Evolutionary conservation across 306 rosid species (phyloP), one percentile per base, ranked within the genome.

Genomic region (Vicia sativa): DNA sequence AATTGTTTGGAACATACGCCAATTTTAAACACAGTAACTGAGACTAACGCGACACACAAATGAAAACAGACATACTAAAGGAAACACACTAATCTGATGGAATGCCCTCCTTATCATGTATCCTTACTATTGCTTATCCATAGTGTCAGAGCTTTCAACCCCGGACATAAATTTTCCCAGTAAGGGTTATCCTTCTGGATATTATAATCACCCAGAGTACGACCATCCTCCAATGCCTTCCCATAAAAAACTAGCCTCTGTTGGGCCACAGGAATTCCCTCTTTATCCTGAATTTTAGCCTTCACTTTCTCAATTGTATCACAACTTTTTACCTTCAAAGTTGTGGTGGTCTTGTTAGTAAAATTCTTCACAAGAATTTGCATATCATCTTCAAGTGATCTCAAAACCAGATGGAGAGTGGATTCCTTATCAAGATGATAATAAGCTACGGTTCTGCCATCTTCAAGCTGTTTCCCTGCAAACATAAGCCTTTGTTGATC

Each of bases 321-420:
- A 12, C 8, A 44, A 23, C 55, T 9, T 16, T 37, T 29, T 5
- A 35, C 64, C 64, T 58, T 43, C 64, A 58, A 58, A 31, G 43
- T 31, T 1, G 31, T 31, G 0, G 43, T 58, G 12, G 14, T 58
- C 11, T 42, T 23, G 4, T 25, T 25, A 0, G n/a, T 31, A 9
- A 7, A 4, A 3, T 12, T 58, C 43, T 31, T 57, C 10, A 39
- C 67, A 21, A 39, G 23, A 11, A 62, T 39, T 2, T 62, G 35
- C 50, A 62, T 62, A 25, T 0, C 28, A 25, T 25, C 28, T 2
- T 25, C 28, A 25, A 25, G 0, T 25, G 28, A 3, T 25, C 28
- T 25, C 4, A 43, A 14, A 5, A 43, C 69, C 41, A 64, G 2
- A 5, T 53, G 4, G 2, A 52, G 34, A 6, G 15, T 52, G 6